Evolutionary conservation across 2,329 filamentous ascomycete genomes (phyloP), one percentile per base, ranked within the genome.

Genomic region (Lachnellula subtilissima): DNA sequence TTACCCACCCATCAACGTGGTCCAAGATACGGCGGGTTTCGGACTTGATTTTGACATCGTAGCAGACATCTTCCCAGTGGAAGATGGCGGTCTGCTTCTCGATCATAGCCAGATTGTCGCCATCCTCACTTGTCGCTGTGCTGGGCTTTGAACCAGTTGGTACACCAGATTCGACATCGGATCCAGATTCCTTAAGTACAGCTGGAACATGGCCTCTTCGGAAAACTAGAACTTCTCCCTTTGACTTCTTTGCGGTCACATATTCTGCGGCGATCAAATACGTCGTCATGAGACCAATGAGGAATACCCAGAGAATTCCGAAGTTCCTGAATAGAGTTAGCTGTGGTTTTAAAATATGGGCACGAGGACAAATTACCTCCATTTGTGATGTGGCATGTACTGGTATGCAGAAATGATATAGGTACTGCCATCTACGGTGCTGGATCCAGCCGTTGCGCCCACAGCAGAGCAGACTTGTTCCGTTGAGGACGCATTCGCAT

Each of bases 1-100:
- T 87, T 56, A 88, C 83, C 83, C 84, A 88, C 22, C 86, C 86
- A 67, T 86, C 82, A 8, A 88, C 83, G 57, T 87, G 37, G 60
- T 88, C 82, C 50, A 89, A 71, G 46, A 91, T 86, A 3, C 85
- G 79, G 45, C 87, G 77, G 0, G 74, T 70, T 62, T 88, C 80
- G 3, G 74, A 74, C 65, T 87, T 87, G 71, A 89, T 86, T 65
- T 83, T 82, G 69, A 91, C 86, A 55, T 89, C 86, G 64, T 89
- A 96, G 74, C 86, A 91, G 2, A 82, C 63, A 54, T 67, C 54
- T 5, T 64, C 53, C 66, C 65, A 67, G 17, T 64, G 62, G 48
- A 68, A 68, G 37, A 67, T 61, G 14, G 64, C 60, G 28, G 64
- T 66, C 37, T 68, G 66, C 23, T 52, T 61, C 52, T 64, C 58